A percentile compares a stretch with the other conserved stretches of the same genome.
Conservation (phyloP, 1,284 basidiomycete species). For the Xanthoconium separans region DNA sequence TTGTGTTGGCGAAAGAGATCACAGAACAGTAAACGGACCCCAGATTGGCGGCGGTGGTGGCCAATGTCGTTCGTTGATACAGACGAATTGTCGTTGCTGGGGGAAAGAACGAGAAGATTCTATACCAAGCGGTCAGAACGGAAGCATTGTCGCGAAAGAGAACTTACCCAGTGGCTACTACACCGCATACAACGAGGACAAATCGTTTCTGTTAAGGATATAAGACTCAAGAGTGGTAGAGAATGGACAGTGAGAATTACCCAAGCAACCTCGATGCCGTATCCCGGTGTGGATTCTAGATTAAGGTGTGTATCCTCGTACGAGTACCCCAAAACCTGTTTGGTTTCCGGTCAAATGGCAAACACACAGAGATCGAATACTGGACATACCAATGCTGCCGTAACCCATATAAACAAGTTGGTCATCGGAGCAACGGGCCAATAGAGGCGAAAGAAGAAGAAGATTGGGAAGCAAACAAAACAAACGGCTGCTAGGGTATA, state of each 20-base stretch:
- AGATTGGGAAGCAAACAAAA: slow-evolving; percentile 70
- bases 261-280: slow-evolving; percentile 65
- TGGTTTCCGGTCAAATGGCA: background rate
- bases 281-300: slow-evolving; percentile 48
- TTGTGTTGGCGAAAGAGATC: slow-evolving; percentile 60
- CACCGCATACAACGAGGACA: slow-evolving; percentile 59
- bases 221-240: too few species aligned
- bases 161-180: slow-evolving; percentile 61
- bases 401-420: slow-evolving; percentile 75
- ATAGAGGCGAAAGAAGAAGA: slow-evolving; percentile 69
- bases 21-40: slow-evolving; percentile 68
- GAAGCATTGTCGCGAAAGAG: background rate
- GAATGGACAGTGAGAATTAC: slow-evolving; percentile 35
- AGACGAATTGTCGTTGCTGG: slow-evolving; percentile 66
- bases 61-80: slow-evolving; percentile 63
- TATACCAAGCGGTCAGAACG: slow-evolving; percentile 25
- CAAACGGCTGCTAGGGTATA: slow-evolving; percentile 74
- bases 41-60: slow-evolving; percentile 61
- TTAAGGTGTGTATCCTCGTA: slow-evolving; percentile 58
- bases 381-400: slow-evolving; percentile 56
- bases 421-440: slow-evolving; percentile 74
- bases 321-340: slow-evolving; percentile 72
- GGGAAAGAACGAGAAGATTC: slow-evolving; percentile 67
- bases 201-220: too few species aligned
- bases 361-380: background rate